Percentiles rank a stretch among this genome's conserved stretches.
Evolutionary conservation across 805 yeast species (phyloP).

Genomic region (Saccharomycopsis fodiens): DNA sequence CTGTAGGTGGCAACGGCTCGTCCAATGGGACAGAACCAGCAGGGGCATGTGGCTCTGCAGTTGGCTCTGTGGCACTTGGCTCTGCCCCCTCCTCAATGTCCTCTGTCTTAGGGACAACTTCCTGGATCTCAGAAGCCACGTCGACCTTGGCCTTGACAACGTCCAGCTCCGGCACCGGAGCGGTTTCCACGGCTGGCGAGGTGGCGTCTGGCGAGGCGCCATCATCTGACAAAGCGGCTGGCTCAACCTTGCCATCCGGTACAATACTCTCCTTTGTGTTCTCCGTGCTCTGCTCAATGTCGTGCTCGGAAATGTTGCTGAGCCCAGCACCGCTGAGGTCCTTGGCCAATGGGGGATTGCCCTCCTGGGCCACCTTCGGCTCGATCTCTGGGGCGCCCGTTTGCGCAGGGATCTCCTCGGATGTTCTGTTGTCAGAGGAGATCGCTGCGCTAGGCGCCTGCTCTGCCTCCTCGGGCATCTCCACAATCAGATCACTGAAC

Average conservation of each 20-base stretch:
- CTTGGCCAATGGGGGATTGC: not conserved
- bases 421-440: not conserved
- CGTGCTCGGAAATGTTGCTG: not conserved
- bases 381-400: not conserved
- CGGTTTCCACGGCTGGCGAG: not conserved
- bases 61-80: no score
- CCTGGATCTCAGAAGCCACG: not conserved
- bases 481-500: conserved; percentile 5
- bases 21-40: not conserved
- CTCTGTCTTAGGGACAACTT: not conserved
- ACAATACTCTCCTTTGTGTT: not conserved
- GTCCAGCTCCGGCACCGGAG: not conserved
- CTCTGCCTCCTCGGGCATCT: conserved; percentile 6
- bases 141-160: not conserved
- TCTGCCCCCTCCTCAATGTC: not conserved
- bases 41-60: no score
- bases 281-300: not conserved
- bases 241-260: not conserved
- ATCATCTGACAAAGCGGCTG: no score
- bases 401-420: not conserved
- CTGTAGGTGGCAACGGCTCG: not conserved
- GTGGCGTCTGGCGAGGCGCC: no score
- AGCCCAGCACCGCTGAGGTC: not conserved
- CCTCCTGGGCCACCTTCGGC: not conserved
- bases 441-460: not conserved